Evolutionary conservation across 495 filamentous ascomycete genomes (phyloP), one percentile per base, ranked within the genome.

Genomic region (Neurospora discreta): DNA sequence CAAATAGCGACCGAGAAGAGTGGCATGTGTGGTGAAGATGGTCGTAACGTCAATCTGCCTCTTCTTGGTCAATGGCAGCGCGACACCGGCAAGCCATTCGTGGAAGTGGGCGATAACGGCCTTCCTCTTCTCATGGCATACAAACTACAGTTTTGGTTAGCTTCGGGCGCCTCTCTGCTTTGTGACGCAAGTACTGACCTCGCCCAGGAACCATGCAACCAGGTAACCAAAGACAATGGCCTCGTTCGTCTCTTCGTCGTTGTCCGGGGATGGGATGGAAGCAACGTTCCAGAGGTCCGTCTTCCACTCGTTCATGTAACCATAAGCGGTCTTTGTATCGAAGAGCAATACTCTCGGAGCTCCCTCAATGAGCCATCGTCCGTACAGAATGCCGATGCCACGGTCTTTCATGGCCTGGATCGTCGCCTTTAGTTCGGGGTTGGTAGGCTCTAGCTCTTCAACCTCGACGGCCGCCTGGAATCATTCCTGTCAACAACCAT

Each of bases 1-100:
- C 58, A 99, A 91, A 77, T 99, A 99, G 69, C 95, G 90, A 68
- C 95, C 95, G 36, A 99, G 87, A 5, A 99, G 85, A 7, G 95
- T 99, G 13, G 95, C 95, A 78, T 99, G 95, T 5, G 95, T 99
- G 41, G 95, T 99, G 83, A 99, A 99, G 80, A 99, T 98, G 74
- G 96, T 98, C 10, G 95, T 99, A 67, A 97, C 87, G 78, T 99
- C 95, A 84, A 99, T 98, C 72, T 92, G 90, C 18, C 95, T 88
- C 84, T 92, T 97, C 83, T 94, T 96, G 79, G 90, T 91, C 74
- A 99, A 86, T 11, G 96, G 95, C 30, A 98, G 85, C 71, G 93
- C 95, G n/a, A 99, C 95, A 80, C 95, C 96, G 8, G 95, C 92
- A 68, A 99, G 87, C 95, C 95, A 99, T 82, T 99, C 95, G 82